Conservation (phyloP, 305 asterid species). For the Rubia peregrina region DNA sequence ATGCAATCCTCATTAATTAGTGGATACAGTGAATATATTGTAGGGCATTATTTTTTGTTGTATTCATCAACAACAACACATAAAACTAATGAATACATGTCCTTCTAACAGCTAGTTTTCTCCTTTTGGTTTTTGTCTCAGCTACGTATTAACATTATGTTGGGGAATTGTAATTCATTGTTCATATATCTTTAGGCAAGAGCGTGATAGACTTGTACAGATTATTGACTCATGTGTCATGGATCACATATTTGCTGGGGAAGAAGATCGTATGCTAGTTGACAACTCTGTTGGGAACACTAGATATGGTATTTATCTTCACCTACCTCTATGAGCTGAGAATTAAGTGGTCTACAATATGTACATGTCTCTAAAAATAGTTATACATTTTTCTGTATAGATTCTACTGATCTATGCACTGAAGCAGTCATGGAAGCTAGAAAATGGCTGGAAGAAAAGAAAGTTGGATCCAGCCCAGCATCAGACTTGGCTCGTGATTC, state of each 20-base stretch:
- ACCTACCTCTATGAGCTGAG: constrained; percentile 2
- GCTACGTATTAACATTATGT: not conserved
- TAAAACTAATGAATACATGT: not conserved
- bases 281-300: constrained; percentile 24
- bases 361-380: not conserved
- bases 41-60: not conserved
- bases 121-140: not conserved
- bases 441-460: constrained; percentile 60
- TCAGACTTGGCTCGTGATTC: constrained; percentile 34
- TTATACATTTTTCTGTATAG: constrained; percentile 27
- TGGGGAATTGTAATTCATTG: constrained; percentile 12
- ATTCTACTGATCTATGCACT: constrained; percentile 32
- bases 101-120: not conserved
- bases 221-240: constrained; percentile 54
- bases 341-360: not conserved
- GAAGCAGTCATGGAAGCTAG: constrained; percentile 60
- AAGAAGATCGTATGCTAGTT: constrained; percentile 26
- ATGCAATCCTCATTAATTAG: not conserved
- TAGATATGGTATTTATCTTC: constrained; percentile 33
- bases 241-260: constrained; percentile 32
- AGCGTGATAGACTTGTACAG: constrained; percentile 51
- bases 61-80: not conserved
- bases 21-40: not conserved
- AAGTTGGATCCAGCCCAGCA: constrained; percentile 37
- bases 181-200: constrained; percentile 48